phyloP scores from a whole-genome alignment of 2,329 filamentous ascomycete genomes.

The Beauveria pseudobassiana region DNA sequence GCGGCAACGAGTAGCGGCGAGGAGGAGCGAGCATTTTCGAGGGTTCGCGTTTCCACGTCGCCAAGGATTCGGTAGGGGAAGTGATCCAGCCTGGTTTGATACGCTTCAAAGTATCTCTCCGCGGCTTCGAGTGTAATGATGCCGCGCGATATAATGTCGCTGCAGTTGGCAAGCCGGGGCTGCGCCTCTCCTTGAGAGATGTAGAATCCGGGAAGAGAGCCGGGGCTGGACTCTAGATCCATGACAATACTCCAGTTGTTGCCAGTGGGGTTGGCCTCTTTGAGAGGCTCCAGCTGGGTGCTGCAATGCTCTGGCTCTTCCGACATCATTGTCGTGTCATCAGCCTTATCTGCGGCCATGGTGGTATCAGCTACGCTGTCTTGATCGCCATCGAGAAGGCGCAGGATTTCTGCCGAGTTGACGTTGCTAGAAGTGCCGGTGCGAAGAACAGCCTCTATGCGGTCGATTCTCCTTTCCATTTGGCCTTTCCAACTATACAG shows the following conservation, averaged over 20 bases:
- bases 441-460: conserved; percentile 27
- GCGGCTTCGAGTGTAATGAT: conserved; percentile 11
- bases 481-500: conserved; percentile 29
- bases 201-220: conserved; percentile 8
- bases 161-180: neutral
- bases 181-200: conserved; percentile 7
- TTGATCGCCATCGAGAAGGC: conserved; percentile 1
- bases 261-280: neutral
- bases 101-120: conserved; percentile 6
- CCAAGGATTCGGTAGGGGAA: conserved; percentile 12
- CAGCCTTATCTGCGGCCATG: neutral
- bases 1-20: conserved; percentile 13
- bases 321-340: conserved; percentile 2
- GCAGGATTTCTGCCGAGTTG: neutral
- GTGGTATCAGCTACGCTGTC: conserved; percentile 2
- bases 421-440: conserved; percentile 17
- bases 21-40: conserved; percentile 4
- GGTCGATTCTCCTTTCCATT: conserved; percentile 28
- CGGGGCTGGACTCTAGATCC: conserved; percentile 5
- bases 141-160: conserved; percentile 7
- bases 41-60: conserved; percentile 1
- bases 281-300: neutral
- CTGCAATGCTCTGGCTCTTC: neutral
- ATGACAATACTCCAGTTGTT: conserved; percentile 11
- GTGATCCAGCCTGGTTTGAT: conserved; percentile 11